Evolutionary conservation across 805 yeast genomes (phyloP), one percentile per base, ranked within the genome.

Genomic region (Nakazawaea ambrosiae): DNA sequence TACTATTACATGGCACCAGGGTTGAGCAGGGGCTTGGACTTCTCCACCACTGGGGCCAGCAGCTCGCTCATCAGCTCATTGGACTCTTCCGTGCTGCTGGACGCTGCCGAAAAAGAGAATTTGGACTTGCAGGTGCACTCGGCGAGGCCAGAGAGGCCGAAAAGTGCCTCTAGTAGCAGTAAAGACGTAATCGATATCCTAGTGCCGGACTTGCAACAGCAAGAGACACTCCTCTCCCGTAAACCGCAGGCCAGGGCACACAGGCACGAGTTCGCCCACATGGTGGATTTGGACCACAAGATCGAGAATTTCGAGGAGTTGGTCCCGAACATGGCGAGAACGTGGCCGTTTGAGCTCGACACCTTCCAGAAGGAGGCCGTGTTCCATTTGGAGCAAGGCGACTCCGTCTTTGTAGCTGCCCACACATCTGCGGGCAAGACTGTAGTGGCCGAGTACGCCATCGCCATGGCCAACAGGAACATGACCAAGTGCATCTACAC

Each of bases 361-460:
- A 80, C 83, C 24, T 92, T 92, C 61, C 99, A 92, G 56, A 88
- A 92, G 53, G 97, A 92, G 60, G 98, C 99, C 0, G 83, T 92
- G 0, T 92, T 84, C 53, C 97, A 89, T 58, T 66, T 92, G 43
- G 99, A 92, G 53, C 96, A 88, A 58, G 97, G 97, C 27, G 98
- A 92, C 53, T 90, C 97, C 6, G 99, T 92, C 3, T 92, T 92
- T 60, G 96, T 92, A 3, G 97, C 97, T 3, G 99, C 99, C 0
- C 98, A 90, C 58, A 90, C 98, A 0, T 90, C 97, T 3, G 98
- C 98, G 0, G 98, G 98, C 61, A 90, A 90, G 54, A 90, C 98
- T 0, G 98, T 90, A 3, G 96, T 92, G 19, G 98, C 98, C 0
- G 98, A 90, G 55, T 90, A 90, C 55, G 97, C 97, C 3, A 92